Conservation (phyloP, 2,329 filamentous ascomycete species). For the Cladorrhinum sp. region DNA sequence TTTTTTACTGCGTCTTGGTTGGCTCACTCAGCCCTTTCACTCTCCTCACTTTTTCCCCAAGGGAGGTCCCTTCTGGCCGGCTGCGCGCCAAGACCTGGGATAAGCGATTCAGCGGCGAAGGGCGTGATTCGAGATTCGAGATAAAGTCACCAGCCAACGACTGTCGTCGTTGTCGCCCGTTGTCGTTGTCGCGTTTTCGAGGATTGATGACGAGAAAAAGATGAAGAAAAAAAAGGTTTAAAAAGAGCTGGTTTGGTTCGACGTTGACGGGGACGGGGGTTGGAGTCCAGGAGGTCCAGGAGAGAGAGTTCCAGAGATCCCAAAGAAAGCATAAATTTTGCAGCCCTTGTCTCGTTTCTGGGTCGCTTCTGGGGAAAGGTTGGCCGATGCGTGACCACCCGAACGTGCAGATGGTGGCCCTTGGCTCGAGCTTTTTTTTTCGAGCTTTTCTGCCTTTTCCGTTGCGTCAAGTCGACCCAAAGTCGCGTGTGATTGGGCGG, state of each 20-base stretch:
- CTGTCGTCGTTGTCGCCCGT: background rate
- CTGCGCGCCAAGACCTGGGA: background rate
- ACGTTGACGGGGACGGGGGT: background rate
- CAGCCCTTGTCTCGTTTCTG: conserved; percentile 19
- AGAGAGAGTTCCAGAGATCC: background rate
- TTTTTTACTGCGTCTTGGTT: conserved; percentile 14
- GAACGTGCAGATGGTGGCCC: conserved; percentile 22
- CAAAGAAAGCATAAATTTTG: conserved; percentile 26
- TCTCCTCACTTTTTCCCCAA: background rate
- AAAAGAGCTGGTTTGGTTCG: background rate
- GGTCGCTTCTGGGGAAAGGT: conserved; percentile 25
- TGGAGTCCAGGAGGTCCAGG: conserved; percentile 4
- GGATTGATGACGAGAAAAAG: background rate
- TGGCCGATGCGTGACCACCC: conserved; percentile 27
- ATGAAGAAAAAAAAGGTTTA: background rate
- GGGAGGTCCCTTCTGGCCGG: background rate
- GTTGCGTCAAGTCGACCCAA: conserved; percentile 4
- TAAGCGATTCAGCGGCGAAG: background rate
- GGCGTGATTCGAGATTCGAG: background rate
- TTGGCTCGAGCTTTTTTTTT: conserved; percentile 23
- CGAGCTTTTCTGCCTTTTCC: conserved; percentile 17
- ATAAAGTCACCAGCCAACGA: background rate
- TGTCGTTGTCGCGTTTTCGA: background rate
- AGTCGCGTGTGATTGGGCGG: conserved; percentile 6
- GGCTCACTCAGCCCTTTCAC: conserved; percentile 8